Evolutionary conservation across 257 asterid species (phyloP).

Genomic region (Paraleonurus japonicus): DNA sequence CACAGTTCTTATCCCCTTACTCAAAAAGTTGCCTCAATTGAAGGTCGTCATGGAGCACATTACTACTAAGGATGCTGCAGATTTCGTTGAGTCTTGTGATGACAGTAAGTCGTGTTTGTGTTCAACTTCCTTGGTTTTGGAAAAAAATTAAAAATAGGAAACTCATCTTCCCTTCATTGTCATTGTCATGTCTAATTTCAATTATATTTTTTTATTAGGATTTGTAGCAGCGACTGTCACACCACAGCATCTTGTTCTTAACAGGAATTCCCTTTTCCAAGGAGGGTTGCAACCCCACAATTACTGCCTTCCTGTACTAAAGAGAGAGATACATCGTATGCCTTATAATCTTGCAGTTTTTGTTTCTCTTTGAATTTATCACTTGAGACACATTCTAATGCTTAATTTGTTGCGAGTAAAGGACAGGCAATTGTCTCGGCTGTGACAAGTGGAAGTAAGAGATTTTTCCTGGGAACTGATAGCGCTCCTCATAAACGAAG

Average conservation of each 20-base stretch:
- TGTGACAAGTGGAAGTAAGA: slow-evolving; percentile 82
- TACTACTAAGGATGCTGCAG: slow-evolving; percentile 85
- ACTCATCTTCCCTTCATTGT: background rate
- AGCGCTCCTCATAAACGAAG: slow-evolving; percentile 93
- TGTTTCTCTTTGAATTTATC: background rate
- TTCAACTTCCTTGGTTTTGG: background rate
- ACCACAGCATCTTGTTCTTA: slow-evolving; percentile 91
- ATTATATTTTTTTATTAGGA: slow-evolving; percentile 40
- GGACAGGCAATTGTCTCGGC: slow-evolving; percentile 88
- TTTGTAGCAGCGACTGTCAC: slow-evolving; percentile 95
- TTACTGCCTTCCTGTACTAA: slow-evolving; percentile 90
- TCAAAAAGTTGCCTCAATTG: slow-evolving; percentile 64
- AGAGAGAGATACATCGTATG: slow-evolving; percentile 88
- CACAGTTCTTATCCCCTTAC: slow-evolving; percentile 62
- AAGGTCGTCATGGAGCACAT: slow-evolving; percentile 97
- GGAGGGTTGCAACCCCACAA: slow-evolving; percentile 95
- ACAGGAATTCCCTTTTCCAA: slow-evolving; percentile 87
- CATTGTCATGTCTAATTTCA: slow-evolving; percentile 9
- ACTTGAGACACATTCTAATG: background rate
- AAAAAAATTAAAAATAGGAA: background rate
- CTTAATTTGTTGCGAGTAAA: slow-evolving; percentile 27
- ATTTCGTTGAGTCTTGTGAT: slow-evolving; percentile 72
- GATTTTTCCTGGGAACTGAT: slow-evolving; percentile 84
- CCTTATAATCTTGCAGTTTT: slow-evolving; percentile 9
- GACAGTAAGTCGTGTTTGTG: slow-evolving; percentile 46